A percentile compares a stretch with the other conserved stretches of the same genome.
These are phyloP conservation scores for Lepidopterella palustris DNA, from an alignment of 495 filamentous ascomycete species.

Conservation along the genomic window DNA sequence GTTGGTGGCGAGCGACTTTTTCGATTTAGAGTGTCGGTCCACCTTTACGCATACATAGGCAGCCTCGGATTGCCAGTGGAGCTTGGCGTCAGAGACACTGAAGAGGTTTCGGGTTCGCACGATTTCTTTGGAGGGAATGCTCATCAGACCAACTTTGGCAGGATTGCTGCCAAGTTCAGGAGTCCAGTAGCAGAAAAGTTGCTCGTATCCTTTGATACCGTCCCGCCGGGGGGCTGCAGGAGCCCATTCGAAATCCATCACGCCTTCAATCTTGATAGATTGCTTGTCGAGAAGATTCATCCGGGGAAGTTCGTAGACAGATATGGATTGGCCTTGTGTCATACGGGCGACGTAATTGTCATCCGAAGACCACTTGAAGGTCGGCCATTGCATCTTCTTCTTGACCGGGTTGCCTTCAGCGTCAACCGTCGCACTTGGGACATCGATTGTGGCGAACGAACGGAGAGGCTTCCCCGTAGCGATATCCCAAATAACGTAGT, in stretches of 20 bases:
- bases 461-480: conserved; percentile 82
- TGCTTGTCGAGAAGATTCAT: conserved; percentile 89
- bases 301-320: conserved; percentile 85
- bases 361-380: conserved; percentile 98
- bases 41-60: conserved; percentile 97
- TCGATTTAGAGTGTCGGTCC: conserved; percentile 96
- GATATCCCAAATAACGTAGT: conserved; percentile 98
- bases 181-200: conserved; percentile 97
- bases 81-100: conserved; percentile 93
- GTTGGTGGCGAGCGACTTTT: conserved; percentile 94
- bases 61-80: conserved; percentile 93
- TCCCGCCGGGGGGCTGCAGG: conserved; percentile 73
- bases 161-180: conserved; percentile 97
- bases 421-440: conserved; percentile 51
- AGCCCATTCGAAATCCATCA: conserved; percentile 97
- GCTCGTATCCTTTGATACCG: conserved; percentile 81
- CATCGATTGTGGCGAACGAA: conserved; percentile 83
- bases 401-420: conserved; percentile 63
- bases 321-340: conserved; percentile 80
- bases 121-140: conserved; percentile 85
- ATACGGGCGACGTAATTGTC: conserved; percentile 94
- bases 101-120: conserved; percentile 93
- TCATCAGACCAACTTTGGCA: conserved; percentile 95
- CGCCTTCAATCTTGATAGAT: conserved; percentile 88
- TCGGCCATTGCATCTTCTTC: conserved; percentile 94